These are phyloP conservation scores for Pseudozyma tsukubaensis DNA, from an alignment of 1,284 basidiomycete species.

Conservation along the genomic window DNA sequence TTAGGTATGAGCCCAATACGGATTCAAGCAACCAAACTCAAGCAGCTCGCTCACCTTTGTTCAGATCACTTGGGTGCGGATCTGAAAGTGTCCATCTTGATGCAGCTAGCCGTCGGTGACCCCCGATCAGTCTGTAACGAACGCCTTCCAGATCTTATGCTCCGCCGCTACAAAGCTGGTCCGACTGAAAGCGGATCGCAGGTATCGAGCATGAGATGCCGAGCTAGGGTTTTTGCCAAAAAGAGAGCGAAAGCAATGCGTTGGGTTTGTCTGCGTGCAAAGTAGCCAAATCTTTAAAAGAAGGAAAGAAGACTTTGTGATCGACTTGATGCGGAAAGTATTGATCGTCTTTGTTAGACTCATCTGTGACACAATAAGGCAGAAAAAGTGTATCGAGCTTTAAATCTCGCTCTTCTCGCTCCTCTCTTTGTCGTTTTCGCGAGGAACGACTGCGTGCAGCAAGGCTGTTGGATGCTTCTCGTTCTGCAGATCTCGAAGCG, in stretches of 20 bases:
- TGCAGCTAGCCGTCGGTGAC: too few species aligned
- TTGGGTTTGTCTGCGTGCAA: neutral
- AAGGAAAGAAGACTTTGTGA: neutral
- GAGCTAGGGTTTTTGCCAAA: too few species aligned
- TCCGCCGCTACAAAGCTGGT: too few species aligned
- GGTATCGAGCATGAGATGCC: too few species aligned
- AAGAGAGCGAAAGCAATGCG: too few species aligned
- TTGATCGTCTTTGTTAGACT: neutral
- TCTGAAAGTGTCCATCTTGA: too few species aligned
- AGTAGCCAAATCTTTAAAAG: neutral
- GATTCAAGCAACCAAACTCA: neutral
- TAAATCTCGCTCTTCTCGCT: neutral
- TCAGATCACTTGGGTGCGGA: conserved; percentile 1
- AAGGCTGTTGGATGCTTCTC: too few species aligned
- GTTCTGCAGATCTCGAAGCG: neutral
- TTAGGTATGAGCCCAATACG: neutral
- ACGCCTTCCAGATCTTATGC: too few species aligned
- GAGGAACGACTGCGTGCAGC: neutral
- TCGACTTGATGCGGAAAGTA: neutral
- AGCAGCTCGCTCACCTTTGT: neutral
- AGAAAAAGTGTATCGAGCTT: neutral
- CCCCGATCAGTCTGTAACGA: neutral
- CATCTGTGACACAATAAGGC: neutral
- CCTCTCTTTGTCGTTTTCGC: too few species aligned
- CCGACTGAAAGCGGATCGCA: too few species aligned